phyloP scores from a whole-genome alignment of 2,329 filamentous ascomycete species.

The Monosporascus sp. region DNA sequence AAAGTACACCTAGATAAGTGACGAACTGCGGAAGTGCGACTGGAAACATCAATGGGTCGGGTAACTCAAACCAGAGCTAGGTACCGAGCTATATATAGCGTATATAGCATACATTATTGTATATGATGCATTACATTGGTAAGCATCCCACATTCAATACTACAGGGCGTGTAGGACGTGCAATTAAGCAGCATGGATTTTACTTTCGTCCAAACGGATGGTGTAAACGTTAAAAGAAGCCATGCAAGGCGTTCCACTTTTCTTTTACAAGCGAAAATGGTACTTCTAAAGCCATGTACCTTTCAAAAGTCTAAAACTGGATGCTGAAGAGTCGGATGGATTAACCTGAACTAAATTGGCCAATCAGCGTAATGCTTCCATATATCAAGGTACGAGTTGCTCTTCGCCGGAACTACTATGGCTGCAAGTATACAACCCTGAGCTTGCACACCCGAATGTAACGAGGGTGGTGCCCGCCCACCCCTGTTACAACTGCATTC shows the following conservation, averaged over 20 bases:
- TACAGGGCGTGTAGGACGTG: no score
- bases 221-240: not conserved
- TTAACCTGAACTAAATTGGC: not conserved
- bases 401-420: not conserved
- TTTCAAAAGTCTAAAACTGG: not conserved
- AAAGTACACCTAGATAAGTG: no score
- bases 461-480: not conserved
- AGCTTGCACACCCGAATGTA: no score
- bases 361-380: not conserved
- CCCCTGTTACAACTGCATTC: not conserved
- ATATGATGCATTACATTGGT: not conserved
- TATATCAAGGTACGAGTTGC: not conserved
- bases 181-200: no score
- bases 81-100: not conserved
- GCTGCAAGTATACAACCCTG: not conserved
- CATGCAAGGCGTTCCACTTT: not conserved
- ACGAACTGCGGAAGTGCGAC: no score
- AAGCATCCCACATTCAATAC: no score
- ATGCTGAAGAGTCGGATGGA: not conserved
- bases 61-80: no score
- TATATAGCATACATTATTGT: not conserved
- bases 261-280: not conserved
- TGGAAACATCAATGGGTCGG: no score
- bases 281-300: not conserved
- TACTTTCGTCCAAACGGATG: not conserved